Percentiles rank a stretch among this genome's conserved stretches.
Evolutionary conservation across 495 filamentous ascomycete genomes (phyloP).

Genomic region (Achaetomiella virescens): DNA sequence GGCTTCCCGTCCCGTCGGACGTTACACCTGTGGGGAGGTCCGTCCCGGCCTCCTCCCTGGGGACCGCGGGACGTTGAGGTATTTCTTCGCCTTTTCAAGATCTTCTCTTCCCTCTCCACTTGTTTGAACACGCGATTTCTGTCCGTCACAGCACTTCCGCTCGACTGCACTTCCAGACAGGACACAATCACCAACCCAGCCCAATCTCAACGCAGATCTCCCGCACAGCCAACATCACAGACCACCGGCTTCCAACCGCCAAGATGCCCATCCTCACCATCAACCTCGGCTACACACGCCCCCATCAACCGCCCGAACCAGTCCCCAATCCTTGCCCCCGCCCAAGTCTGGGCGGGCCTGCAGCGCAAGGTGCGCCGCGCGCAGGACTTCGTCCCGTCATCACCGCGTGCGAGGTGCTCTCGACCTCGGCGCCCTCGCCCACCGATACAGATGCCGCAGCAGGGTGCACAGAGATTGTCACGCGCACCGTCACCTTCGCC

Average conservation of each 20-base stretch:
- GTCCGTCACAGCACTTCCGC: too few species aligned
- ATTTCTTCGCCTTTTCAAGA: too few species aligned
- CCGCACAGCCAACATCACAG: too few species aligned
- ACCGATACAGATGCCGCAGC: neutral
- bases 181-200: too few species aligned
- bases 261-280: conserved; percentile 15
- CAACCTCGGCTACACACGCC: conserved; percentile 38
- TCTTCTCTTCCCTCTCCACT: too few species aligned
- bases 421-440: conserved; percentile 1
- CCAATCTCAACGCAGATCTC: neutral
- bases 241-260: too few species aligned
- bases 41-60: neutral
- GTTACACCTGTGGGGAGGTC: conserved; percentile 6
- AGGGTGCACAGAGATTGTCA: conserved; percentile 16
- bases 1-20: neutral
- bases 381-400: conserved; percentile 37
- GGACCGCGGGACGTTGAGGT: too few species aligned
- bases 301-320: conserved; percentile 34
- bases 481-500: conserved; percentile 28
- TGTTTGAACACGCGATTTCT: too few species aligned
- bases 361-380: conserved; percentile 35
- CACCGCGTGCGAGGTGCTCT: conserved; percentile 28
- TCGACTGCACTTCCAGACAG: too few species aligned
- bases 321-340: conserved; percentile 24
- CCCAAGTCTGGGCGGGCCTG: conserved; percentile 39